These are phyloP conservation scores for Pythium rishiriense DNA, from an alignment of 352 stramenopile genomes.

Conservation along the genomic window DNA sequence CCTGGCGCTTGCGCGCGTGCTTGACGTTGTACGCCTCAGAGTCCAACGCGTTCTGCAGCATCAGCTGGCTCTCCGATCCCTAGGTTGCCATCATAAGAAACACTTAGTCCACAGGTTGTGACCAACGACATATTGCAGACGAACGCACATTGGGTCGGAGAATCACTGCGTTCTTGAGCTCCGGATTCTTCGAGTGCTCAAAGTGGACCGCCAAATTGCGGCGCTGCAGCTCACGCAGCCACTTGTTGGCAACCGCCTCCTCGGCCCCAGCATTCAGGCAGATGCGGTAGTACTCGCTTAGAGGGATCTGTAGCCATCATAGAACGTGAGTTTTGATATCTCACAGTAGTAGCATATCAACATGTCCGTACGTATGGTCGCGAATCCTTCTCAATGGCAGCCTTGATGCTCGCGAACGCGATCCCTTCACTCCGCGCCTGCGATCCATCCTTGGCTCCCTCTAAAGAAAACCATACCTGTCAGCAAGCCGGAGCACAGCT, in stretches of 20 bases:
- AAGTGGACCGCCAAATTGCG: conserved; percentile 79
- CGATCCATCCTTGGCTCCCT: conserved; percentile 34
- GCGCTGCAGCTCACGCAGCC: conserved; percentile 72
- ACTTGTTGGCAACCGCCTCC: conserved; percentile 71
- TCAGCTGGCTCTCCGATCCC: conserved; percentile 71
- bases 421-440: conserved; percentile 41
- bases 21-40: conserved; percentile 78
- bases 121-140: neutral
- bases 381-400: conserved; percentile 58
- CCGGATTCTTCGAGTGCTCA: conserved; percentile 59
- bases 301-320: conserved; percentile 45
- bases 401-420: conserved; percentile 68
- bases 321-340: too few relatives aligned
- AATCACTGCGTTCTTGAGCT: conserved; percentile 71
- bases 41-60: conserved; percentile 71
- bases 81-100: too few relatives aligned
- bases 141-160: conserved; percentile 60
- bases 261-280: conserved; percentile 71
- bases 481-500: neutral
- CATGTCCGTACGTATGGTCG: conserved; percentile 52
- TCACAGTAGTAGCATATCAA: too few relatives aligned
- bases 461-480: conserved; percentile 10
- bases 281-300: conserved; percentile 72
- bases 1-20: conserved; percentile 55
- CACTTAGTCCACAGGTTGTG: neutral